Evolutionary conservation across 2,329 filamentous ascomycete species (phyloP), one percentile per base, ranked within the genome.

Genomic region (Phoma herbarum): DNA sequence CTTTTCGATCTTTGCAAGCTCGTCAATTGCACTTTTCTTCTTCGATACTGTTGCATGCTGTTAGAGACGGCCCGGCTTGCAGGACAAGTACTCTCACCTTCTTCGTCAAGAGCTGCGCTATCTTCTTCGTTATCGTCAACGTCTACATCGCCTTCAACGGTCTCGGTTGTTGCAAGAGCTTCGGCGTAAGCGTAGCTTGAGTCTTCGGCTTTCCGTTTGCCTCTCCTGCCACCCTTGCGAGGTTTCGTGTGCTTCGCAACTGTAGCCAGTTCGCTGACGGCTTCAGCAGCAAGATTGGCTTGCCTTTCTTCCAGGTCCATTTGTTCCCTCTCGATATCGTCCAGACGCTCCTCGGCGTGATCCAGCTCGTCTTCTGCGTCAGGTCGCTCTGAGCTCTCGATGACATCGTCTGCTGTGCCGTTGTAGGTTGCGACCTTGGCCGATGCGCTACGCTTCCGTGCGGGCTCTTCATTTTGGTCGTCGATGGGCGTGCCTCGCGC

Each of bases 1-100:
- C 75, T 90, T 90, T 75, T 98, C 94, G 42, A 99, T 90, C 18
- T 86, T 85, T 18, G 87, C 84, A 68, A 97, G 85, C 65, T 92
- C 88, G 55, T 93, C 91, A 72, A 93, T 89, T 0, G 93, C 93
- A 31, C 86, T 85, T 71, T 88, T 88, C 79, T 94, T 95, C 72
- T 88, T 88, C 70, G 91, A 86, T 64, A 91, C 91, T 94, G 69
- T 12, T 31, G 14, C 11, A 33, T 16, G 31, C 12, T 16, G 39
- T 59, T 28, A 59, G 50, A 35, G 3, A 12, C 2, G 0, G 31
- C 28, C 29, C 10, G 4, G 16, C 3, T 11, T 29, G 28, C 42
- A 56, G 4, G 4, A 35, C 26, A 29, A 41, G 23, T 3, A 46
- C n/a, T 60, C 66, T 64, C 62, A 73, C 74, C 64, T 62, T 79